Percentiles rank a stretch among this genome's conserved stretches.
Conservation (phyloP, 345 rosid genomes). For the Eucalyptus shirleyi region DNA sequence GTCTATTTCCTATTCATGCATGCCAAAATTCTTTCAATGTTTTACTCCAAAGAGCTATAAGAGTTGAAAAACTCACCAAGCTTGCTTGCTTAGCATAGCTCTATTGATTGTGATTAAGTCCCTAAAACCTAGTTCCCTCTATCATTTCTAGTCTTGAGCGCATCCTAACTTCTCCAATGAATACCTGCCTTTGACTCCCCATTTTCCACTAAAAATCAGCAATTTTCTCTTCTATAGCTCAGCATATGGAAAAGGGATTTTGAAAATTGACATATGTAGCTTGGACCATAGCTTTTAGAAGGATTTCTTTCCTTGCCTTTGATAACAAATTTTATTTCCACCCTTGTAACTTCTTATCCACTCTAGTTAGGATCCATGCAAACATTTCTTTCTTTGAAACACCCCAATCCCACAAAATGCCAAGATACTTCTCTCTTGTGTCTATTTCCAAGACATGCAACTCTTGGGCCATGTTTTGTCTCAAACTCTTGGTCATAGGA, state of each 20-base stretch:
- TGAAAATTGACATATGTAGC: not conserved
- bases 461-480: not conserved
- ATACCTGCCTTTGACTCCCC: not conserved
- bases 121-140: not conserved
- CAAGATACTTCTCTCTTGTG: not conserved
- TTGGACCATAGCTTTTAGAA: not conserved
- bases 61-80: not conserved
- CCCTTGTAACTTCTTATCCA: not conserved
- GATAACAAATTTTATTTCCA: not conserved
- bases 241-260: not conserved
- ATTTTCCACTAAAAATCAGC: not conserved
- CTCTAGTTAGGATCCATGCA: not conserved
- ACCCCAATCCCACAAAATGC: not conserved
- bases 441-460: not conserved
- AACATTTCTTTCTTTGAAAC: not conserved
- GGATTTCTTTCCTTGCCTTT: not conserved
- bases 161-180: not conserved
- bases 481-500: not conserved
- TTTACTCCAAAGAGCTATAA: not conserved
- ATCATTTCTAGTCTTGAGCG: not conserved
- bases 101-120: not conserved
- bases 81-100: not conserved
- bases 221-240: not conserved
- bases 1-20: not conserved
- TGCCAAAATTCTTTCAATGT: not conserved